Conservation (phyloP, 2,329 filamentous ascomycete species). For the Fusarium beomiforme region DNA sequence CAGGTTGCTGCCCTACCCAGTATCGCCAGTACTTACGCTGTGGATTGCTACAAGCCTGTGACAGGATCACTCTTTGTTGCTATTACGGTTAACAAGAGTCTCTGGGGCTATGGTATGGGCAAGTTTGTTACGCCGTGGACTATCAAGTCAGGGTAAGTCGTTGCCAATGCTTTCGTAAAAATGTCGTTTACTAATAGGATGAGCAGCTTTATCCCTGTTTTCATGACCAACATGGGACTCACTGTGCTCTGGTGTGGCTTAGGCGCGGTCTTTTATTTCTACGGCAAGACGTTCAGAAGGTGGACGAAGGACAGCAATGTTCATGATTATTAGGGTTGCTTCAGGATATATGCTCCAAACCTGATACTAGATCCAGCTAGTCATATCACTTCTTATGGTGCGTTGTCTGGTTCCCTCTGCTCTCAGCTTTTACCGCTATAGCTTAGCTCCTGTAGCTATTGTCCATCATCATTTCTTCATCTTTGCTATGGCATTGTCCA, state of each 20-base stretch:
- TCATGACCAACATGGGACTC: conserved; percentile 7
- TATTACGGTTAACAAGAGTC: neutral
- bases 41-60: conserved; percentile 4
- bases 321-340: neutral
- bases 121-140: conserved; percentile 6
- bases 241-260: neutral
- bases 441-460: too few species aligned
- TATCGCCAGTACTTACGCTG: neutral
- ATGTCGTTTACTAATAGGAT: fast-evolving
- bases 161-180: fast-evolving
- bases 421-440: too few species aligned
- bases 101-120: conserved; percentile 3
- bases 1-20: neutral
- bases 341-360: neutral
- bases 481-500: too few species aligned
- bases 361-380: too few species aligned
- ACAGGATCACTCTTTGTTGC: conserved; percentile 1
- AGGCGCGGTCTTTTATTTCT: neutral
- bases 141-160: conserved; percentile 4
- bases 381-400: too few species aligned
- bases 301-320: conserved; percentile 8
- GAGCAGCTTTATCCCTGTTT: neutral
- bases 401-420: too few species aligned
- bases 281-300: neutral
- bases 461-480: too few species aligned